Conservation (phyloP, 805 yeast genomes). For the Kodamaea jinghongensis region DNA sequence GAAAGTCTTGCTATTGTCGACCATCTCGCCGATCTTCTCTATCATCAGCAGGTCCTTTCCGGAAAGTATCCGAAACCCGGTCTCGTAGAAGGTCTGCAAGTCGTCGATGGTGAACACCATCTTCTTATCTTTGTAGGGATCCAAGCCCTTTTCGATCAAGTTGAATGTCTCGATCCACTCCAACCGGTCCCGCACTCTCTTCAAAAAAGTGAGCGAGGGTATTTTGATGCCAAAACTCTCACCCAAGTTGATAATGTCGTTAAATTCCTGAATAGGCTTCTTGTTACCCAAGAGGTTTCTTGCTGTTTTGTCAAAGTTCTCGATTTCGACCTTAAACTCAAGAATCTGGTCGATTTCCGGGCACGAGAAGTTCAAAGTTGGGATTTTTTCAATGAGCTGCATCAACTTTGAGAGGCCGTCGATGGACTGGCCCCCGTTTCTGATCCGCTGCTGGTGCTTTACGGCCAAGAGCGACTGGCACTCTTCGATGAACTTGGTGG, state of each 20-base stretch:
- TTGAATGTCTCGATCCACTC: slow-evolving; percentile 33
- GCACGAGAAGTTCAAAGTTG: slow-evolving; percentile 47
- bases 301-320: slow-evolving; percentile 49
- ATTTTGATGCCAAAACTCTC: slow-evolving; percentile 56
- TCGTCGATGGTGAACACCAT: slow-evolving; percentile 32
- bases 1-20: slow-evolving; percentile 25
- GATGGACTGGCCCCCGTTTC: slow-evolving; percentile 22
- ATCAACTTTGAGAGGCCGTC: slow-evolving; percentile 31
- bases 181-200: slow-evolving; percentile 32
- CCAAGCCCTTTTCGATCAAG: slow-evolving; percentile 38
- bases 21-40: slow-evolving; percentile 30
- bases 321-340: slow-evolving; percentile 52
- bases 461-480: slow-evolving; percentile 53
- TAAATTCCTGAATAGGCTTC: slow-evolving; percentile 43
- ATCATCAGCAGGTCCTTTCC: slow-evolving; percentile 23
- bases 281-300: slow-evolving; percentile 33
- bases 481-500: slow-evolving; percentile 52
- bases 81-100: slow-evolving; percentile 24
- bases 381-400: slow-evolving; percentile 44
- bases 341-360: slow-evolving; percentile 60
- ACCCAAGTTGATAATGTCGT: slow-evolving; percentile 56
- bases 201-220: slow-evolving; percentile 42
- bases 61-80: slow-evolving; percentile 26
- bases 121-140: slow-evolving; percentile 37
- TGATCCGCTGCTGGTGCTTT: slow-evolving; percentile 50